A percentile compares a stretch with the other conserved stretches of the same genome.
Evolutionary conservation across 768 basidiomycete species (phyloP).

Genomic region (Daedaleopsis nitida): DNA sequence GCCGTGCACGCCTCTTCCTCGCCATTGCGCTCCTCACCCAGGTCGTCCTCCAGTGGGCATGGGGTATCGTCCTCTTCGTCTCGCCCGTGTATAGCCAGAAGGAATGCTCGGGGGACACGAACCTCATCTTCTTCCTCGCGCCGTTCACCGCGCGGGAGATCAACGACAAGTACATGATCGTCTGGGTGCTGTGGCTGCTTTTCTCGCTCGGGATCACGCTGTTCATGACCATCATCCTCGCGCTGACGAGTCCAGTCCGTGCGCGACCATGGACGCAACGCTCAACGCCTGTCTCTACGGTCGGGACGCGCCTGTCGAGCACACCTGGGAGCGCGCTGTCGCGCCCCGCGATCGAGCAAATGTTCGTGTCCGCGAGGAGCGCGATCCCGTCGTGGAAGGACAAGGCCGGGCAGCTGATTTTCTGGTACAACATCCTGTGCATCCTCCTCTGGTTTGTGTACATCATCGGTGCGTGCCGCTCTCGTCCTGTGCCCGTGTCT

Average conservation of each 20-base stretch:
- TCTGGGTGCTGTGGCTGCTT: constrained; percentile 30
- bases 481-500: no score
- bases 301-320: not conserved
- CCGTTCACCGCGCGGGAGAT: constrained; percentile 17
- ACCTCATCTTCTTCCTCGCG: constrained; percentile 23
- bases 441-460: constrained; percentile 23
- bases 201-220: constrained; percentile 29
- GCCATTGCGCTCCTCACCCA: constrained; percentile 29
- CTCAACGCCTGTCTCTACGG: constrained; percentile 10
- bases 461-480: constrained; percentile 21
- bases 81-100: constrained; percentile 25
- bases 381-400: constrained; percentile 11
- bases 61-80: constrained; percentile 30
- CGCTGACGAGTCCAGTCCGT: constrained; percentile 19
- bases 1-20: constrained; percentile 22
- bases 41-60: constrained; percentile 32
- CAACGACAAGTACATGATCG: constrained; percentile 21
- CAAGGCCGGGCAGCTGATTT: constrained; percentile 7
- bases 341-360: not conserved
- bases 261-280: constrained; percentile 1
- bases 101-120: constrained; percentile 24
- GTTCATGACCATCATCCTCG: constrained; percentile 24
- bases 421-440: constrained; percentile 21
- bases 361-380: not conserved
- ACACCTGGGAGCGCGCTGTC: not conserved